Evolutionary conservation across 495 filamentous ascomycete species (phyloP), one percentile per base, ranked within the genome.

Genomic region (Daldinia decipiens): DNA sequence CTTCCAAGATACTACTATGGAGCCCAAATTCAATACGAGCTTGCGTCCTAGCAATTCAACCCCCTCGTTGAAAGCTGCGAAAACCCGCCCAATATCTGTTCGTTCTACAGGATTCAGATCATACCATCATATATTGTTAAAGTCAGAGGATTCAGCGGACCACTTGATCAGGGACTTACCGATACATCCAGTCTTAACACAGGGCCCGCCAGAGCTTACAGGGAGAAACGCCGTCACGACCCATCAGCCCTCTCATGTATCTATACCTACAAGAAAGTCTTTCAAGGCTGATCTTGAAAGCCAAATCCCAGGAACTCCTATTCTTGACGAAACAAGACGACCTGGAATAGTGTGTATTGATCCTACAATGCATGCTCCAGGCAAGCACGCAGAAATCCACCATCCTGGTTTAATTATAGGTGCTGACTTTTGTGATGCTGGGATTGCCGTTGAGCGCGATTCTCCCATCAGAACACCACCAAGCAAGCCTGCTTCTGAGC

Each of bases 151-250:
- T 60, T 32, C 60, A 19, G 26, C 26, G 2, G 63, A 65, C 27
- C 62, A 67, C 9, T 38, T 51, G 13, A 45, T 59, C 12, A 73
- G 70, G 54, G 75, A 75, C 12, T 40, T 47, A 11, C 75, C 73
- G 52, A 38, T 72, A 45, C 73, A 73, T 51, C 70, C 75, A 17
- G 40, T 74, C 21, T 56, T 77, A 26, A 75, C 73, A 13, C 21
- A 51, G 15, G 56, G 39, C 0, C 60, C 50, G 9, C 19, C 59
- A 13, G 39, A 59, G n/a, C 31, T 38, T 32, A 47, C 38, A 15
- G 62, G 17, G 21, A 60, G 39, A 6, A 61, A 67, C 32, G 31
- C 55, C 17, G 32, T 54, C 1, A 52, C 64, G 50, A 68, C 9
- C 15, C 60, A 68, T 34, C 38, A 39, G 32, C 36, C 52, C 45